Evolutionary conservation across 2,329 filamentous ascomycete genomes (phyloP).

Genomic region (Macroventuria anomochaeta): DNA sequence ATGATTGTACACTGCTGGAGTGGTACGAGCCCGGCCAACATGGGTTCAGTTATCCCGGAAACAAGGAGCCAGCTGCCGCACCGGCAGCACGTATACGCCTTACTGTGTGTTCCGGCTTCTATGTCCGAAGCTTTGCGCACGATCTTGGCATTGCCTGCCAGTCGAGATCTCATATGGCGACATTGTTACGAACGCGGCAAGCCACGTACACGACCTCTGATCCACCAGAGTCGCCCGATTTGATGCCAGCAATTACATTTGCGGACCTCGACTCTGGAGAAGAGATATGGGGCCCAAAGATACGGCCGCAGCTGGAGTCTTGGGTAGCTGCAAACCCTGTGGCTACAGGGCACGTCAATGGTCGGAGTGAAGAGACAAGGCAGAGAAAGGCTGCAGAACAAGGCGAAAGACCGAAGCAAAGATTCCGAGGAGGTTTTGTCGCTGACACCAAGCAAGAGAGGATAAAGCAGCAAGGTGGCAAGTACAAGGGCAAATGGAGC

Average conservation of each 20-base stretch:
- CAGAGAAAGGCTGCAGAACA: conserved; percentile 20
- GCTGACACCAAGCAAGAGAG: conserved; percentile 37
- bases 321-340: conserved; percentile 35
- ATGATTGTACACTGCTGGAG: conserved; percentile 37
- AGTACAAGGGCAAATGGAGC: conserved; percentile 36
- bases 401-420: conserved; percentile 24
- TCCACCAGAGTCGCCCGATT: conserved; percentile 3
- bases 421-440: conserved; percentile 40
- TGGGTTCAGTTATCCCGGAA: conserved; percentile 20
- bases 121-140: conserved; percentile 43
- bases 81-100: conserved; percentile 33
- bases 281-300: conserved; percentile 29
- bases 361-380: conserved; percentile 25
- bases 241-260: conserved; percentile 29
- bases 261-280: conserved; percentile 33
- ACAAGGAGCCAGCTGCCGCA: conserved; percentile 13
- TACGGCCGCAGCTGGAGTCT: conserved; percentile 27
- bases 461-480: conserved; percentile 39
- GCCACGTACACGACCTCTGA: conserved; percentile 25
- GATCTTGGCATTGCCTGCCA: conserved; percentile 38
- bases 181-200: conserved; percentile 35
- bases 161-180: conserved; percentile 33
- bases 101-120: conserved; percentile 41
- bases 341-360: conserved; percentile 26
- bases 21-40: conserved; percentile 33